Evolutionary conservation across 164 flowering plant species (phyloP).

Genomic region (Piper betle): DNA sequence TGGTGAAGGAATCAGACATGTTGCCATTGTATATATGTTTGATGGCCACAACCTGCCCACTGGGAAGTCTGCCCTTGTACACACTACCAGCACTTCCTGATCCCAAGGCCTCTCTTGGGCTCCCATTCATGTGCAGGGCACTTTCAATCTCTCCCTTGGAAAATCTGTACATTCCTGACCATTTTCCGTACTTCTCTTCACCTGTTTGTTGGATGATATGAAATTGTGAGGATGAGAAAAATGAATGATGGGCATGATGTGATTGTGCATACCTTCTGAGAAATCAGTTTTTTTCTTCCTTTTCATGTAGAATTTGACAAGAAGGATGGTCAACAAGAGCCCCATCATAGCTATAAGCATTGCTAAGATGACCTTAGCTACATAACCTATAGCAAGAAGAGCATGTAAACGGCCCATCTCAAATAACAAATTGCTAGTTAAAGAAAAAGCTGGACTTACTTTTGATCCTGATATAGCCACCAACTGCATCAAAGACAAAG

Average conservation of each 20-base stretch:
- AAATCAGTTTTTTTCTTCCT: slow-evolving; percentile 13
- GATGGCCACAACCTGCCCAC: slow-evolving; percentile 64
- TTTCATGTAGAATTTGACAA: slow-evolving; percentile 30
- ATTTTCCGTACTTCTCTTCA: slow-evolving; percentile 15
- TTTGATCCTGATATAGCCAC: slow-evolving; percentile 26
- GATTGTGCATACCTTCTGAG: slow-evolving; percentile 6
- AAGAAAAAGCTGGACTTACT: slow-evolving; percentile 20
- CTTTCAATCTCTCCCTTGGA: slow-evolving; percentile 52
- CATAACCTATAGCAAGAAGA: slow-evolving; percentile 20
- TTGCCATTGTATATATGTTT: slow-evolving; percentile 47
- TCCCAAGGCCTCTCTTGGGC: slow-evolving; percentile 30
- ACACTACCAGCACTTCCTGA: slow-evolving; percentile 66
- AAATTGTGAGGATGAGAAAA: too few relatives aligned
- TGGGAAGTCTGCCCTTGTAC: slow-evolving; percentile 54
- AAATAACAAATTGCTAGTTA: not conserved
- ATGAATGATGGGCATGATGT: too few relatives aligned
- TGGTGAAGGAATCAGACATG: slow-evolving; percentile 34
- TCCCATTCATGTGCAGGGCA: slow-evolving; percentile 24
- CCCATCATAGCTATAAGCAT: slow-evolving; percentile 17
- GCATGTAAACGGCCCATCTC: too few relatives aligned
- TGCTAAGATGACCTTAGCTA: slow-evolving; percentile 21
- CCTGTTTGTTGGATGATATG: not conserved
- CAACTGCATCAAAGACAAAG: slow-evolving; percentile 15
- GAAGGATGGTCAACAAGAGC: slow-evolving; percentile 18
- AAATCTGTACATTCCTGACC: slow-evolving; percentile 59